These are phyloP conservation scores for Colletotrichum truncatum DNA, from an alignment of 2,329 filamentous ascomycete genomes.

Conservation along the genomic window DNA sequence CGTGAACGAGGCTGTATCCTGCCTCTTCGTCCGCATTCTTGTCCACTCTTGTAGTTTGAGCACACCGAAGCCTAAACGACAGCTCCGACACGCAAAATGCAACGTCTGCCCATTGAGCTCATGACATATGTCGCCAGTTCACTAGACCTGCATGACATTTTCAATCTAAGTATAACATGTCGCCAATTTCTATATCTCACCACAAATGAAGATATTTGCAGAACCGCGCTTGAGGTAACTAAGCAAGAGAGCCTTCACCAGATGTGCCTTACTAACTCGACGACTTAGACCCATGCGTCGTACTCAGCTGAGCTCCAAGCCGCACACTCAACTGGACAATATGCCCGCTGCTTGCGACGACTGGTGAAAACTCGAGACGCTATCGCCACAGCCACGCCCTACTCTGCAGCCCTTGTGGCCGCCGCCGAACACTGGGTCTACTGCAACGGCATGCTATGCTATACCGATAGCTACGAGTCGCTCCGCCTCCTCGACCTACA, in stretches of 20 bases:
- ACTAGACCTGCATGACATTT: conserved; percentile 66
- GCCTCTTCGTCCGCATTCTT: too few species aligned
- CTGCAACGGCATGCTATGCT: conserved; percentile 70
- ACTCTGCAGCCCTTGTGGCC: conserved; percentile 66
- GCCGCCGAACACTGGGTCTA: conserved; percentile 71
- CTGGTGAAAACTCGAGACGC: conserved; percentile 70
- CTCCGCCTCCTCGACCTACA: conserved; percentile 70
- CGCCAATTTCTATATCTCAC: conserved; percentile 60
- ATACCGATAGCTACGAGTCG: conserved; percentile 55
- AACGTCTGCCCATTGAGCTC: conserved; percentile 69
- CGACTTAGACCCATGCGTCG: conserved; percentile 30
- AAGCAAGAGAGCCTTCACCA: not conserved
- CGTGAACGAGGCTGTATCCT: too few species aligned
- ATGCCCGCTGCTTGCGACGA: conserved; percentile 64
- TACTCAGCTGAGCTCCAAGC: conserved; percentile 36
- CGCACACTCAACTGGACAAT: conserved; percentile 39
- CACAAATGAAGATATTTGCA: conserved; percentile 65
- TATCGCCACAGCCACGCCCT: conserved; percentile 69
- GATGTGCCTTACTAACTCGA: conserved; percentile 29
- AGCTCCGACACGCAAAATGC: too few species aligned
- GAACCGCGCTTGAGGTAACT: conserved; percentile 65
- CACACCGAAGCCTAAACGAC: too few species aligned
- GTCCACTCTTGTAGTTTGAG: too few species aligned
- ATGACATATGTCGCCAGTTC: conserved; percentile 64
- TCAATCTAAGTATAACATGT: conserved; percentile 63